phyloP scores from a whole-genome alignment of 768 basidiomycete genomes.

The Rhizopogon vulgaris region DNA sequence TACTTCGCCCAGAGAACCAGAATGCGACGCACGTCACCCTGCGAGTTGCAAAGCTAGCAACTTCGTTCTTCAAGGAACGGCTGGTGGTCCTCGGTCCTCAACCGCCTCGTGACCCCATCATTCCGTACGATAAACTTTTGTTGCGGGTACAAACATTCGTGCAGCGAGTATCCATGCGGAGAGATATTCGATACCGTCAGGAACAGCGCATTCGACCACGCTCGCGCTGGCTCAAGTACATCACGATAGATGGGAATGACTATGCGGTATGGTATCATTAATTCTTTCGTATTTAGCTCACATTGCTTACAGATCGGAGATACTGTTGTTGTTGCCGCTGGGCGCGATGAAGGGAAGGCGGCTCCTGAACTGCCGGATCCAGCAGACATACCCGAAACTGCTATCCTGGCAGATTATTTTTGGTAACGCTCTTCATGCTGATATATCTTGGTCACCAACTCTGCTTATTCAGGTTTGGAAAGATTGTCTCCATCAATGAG shows the following conservation, averaged over 20 bases:
- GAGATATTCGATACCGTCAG: slow-evolving; percentile 12
- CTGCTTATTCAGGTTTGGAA: slow-evolving; percentile 52
- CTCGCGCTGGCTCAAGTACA: slow-evolving; percentile 31
- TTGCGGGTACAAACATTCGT: slow-evolving; percentile 18
- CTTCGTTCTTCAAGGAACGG: slow-evolving; percentile 46
- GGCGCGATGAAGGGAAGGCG: slow-evolving; percentile 21
- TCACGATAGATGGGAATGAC: slow-evolving; percentile 35
- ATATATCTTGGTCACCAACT: background rate
- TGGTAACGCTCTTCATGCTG: slow-evolving; percentile 37
- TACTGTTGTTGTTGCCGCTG: slow-evolving; percentile 46
- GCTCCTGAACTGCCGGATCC: slow-evolving; percentile 30
- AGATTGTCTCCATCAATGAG: slow-evolving; percentile 48
- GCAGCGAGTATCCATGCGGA: slow-evolving; percentile 10
- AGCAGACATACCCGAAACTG: slow-evolving; percentile 29
- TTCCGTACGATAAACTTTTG: slow-evolving; percentile 7
- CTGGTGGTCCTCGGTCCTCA: slow-evolving; percentile 48
- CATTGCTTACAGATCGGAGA: slow-evolving; percentile 49
- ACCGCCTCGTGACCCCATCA: slow-evolving; percentile 14
- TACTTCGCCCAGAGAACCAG: slow-evolving; percentile 50
- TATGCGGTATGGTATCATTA: slow-evolving; percentile 33
- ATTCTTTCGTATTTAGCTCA: background rate
- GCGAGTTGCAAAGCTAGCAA: slow-evolving; percentile 44
- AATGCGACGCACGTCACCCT: slow-evolving; percentile 59
- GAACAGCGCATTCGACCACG: slow-evolving; percentile 29
- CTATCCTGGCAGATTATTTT: slow-evolving; percentile 51